Conservation (phyloP, 306 rosid genomes). For the Leucaena leucocephala region DNA sequence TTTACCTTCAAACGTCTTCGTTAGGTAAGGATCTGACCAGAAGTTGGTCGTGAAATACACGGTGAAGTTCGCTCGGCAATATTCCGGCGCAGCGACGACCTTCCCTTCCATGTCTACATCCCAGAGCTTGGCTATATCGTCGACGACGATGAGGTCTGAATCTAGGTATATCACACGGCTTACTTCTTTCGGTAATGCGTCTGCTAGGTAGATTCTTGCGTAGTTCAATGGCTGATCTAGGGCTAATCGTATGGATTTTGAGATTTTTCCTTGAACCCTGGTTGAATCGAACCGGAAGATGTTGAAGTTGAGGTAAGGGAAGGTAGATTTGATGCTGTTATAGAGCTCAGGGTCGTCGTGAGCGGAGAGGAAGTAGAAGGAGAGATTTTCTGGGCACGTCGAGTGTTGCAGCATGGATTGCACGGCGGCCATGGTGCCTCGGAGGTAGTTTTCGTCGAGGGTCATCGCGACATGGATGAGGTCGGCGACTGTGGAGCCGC, state of each 20-base stretch:
- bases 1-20: conserved; percentile 50
- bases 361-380: conserved; percentile 58
- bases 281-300: conserved; percentile 49
- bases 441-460: conserved; percentile 68
- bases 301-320: conserved; percentile 61
- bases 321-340: conserved; percentile 53
- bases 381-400: conserved; percentile 62
- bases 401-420: conserved; percentile 65
- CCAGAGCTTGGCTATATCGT: conserved; percentile 74
- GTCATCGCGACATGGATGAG: conserved; percentile 69
- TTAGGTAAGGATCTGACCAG: conserved; percentile 51
- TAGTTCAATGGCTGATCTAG: conserved; percentile 70
- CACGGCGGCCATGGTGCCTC: conserved; percentile 72
- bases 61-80: conserved; percentile 63
- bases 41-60: conserved; percentile 51
- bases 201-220: conserved; percentile 66
- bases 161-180: conserved; percentile 61
- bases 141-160: conserved; percentile 66
- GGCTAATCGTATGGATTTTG: conserved; percentile 64
- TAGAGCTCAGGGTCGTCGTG: conserved; percentile 39
- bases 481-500: conserved; percentile 34
- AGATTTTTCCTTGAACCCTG: conserved; percentile 56
- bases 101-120: conserved; percentile 54
- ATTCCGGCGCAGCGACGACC: conserved; percentile 75
- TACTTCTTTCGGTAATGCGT: conserved; percentile 51